A percentile compares a stretch with the other conserved stretches of the same genome.
Evolutionary conservation across 2,329 filamentous ascomycete species (phyloP).

Genomic region (Acarospora socialis): DNA sequence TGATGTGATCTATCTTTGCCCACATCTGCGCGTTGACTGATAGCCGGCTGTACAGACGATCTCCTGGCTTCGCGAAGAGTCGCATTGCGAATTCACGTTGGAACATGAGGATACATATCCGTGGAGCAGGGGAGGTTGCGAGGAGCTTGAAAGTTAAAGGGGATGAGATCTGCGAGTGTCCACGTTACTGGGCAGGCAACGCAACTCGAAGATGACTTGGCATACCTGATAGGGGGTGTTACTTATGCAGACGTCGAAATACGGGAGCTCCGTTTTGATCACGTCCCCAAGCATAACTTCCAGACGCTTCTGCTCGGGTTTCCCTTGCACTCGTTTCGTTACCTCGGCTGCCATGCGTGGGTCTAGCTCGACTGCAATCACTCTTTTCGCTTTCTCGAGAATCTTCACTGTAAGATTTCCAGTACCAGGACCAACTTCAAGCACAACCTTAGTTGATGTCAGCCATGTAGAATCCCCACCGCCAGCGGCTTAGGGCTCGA

Average conservation of each 20-base stretch:
- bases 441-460: conserved; percentile 46
- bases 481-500: background rate
- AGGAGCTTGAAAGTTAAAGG: conserved; percentile 87
- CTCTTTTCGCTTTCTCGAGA: conserved; percentile 70
- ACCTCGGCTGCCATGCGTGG: conserved; percentile 93
- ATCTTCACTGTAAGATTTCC: conserved; percentile 84
- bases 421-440: conserved; percentile 84
- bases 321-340: conserved; percentile 84
- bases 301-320: conserved; percentile 65
- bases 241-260: conserved; percentile 71
- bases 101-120: conserved; percentile 85
- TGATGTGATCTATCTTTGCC: conserved; percentile 55
- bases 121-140: conserved; percentile 63
- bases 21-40: conserved; percentile 92
- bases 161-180: conserved; percentile 57
- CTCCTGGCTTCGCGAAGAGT: conserved; percentile 73
- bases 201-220: background rate
- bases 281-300: conserved; percentile 85
- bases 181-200: conserved; percentile 1
- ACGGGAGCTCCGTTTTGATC: conserved; percentile 70
- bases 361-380: conserved; percentile 81
- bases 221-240: conserved; percentile 57
- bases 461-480: background rate
- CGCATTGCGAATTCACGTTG: conserved; percentile 90
- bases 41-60: conserved; percentile 79